A percentile compares a stretch with the other conserved stretches of the same genome.
Evolutionary conservation across 768 basidiomycete species (phyloP).

Genomic region (Fistulinella prunicolor): DNA sequence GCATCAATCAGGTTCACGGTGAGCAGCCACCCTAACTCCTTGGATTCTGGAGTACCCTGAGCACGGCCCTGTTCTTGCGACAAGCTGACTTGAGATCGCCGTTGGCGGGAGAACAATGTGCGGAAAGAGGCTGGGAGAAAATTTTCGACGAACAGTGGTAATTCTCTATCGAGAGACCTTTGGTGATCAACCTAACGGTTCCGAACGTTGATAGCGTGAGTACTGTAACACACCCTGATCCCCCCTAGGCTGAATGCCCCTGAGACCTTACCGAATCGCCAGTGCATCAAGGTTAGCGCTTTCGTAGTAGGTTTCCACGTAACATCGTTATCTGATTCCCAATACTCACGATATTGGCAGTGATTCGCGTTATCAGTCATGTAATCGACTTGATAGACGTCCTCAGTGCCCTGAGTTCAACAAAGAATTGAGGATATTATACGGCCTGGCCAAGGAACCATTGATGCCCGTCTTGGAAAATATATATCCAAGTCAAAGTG

Average conservation of each 20-base stretch:
- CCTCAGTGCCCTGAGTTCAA: constrained; percentile 42
- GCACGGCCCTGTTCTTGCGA: constrained; percentile 31
- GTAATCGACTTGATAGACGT: constrained; percentile 50
- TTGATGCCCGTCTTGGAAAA: too few relatives aligned
- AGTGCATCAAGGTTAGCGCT: constrained; percentile 26
- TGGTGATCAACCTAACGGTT: constrained; percentile 41
- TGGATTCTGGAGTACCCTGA: constrained; percentile 33
- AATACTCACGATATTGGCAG: constrained; percentile 38
- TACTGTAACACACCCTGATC: constrained; percentile 11
- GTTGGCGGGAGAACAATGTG: constrained; percentile 39
- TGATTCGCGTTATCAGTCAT: constrained; percentile 46
- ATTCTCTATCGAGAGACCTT: constrained; percentile 34
- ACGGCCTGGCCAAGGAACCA: constrained; percentile 45
- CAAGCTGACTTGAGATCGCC: constrained; percentile 38
- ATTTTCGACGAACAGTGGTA: constrained; percentile 38
- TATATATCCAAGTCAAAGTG: constrained; percentile 1
- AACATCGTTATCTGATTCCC: constrained; percentile 7
- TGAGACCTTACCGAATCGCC: constrained; percentile 26
- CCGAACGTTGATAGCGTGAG: constrained; percentile 37
- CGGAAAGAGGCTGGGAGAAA: constrained; percentile 40
- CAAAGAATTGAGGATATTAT: constrained; percentile 47
- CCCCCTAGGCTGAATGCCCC: constrained; percentile 11
- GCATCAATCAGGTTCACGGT: constrained; percentile 32
- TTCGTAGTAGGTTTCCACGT: constrained; percentile 41
- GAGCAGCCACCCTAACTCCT: constrained; percentile 34